Evolutionary conservation across 2,329 filamentous ascomycete genomes (phyloP).

Genomic region (Colletotrichum abscissum): DNA sequence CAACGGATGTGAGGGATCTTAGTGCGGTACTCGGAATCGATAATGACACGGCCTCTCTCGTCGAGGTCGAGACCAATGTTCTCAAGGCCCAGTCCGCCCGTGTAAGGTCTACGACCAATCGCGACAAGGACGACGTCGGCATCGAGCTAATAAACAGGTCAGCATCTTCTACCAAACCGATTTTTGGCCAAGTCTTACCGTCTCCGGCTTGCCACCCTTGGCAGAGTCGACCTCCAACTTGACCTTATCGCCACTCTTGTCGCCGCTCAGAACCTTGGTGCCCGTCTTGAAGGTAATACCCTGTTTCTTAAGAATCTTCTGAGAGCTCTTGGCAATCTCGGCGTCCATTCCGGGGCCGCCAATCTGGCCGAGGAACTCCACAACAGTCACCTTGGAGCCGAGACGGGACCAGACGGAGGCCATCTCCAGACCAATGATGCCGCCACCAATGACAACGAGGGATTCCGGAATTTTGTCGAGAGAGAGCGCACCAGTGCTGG

Average conservation of each 20-base stretch:
- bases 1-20: constrained; percentile 97
- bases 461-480: constrained; percentile 93
- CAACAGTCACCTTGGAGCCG: constrained; percentile 93
- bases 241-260: constrained; percentile 80
- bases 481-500: constrained; percentile 93
- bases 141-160: constrained; percentile 71
- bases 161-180: constrained; percentile 8
- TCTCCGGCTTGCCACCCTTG: constrained; percentile 96
- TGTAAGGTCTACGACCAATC: constrained; percentile 96
- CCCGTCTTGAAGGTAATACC: constrained; percentile 98
- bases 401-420: constrained; percentile 96
- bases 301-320: constrained; percentile 96
- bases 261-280: constrained; percentile 92
- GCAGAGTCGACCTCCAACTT: constrained; percentile 89
- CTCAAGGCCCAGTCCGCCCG: constrained; percentile 88
- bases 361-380: constrained; percentile 96
- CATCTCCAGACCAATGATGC: constrained; percentile 99
- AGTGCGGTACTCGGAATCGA: constrained; percentile 98
- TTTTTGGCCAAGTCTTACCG: constrained; percentile 64
- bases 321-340: constrained; percentile 89
- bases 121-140: constrained; percentile 96
- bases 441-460: constrained; percentile 96
- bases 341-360: constrained; percentile 97
- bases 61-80: constrained; percentile 93
- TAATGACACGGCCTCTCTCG: constrained; percentile 93